Evolutionary conservation across 139 green algal genomes (phyloP).

Genomic region (Yamagishiella unicocca): DNA sequence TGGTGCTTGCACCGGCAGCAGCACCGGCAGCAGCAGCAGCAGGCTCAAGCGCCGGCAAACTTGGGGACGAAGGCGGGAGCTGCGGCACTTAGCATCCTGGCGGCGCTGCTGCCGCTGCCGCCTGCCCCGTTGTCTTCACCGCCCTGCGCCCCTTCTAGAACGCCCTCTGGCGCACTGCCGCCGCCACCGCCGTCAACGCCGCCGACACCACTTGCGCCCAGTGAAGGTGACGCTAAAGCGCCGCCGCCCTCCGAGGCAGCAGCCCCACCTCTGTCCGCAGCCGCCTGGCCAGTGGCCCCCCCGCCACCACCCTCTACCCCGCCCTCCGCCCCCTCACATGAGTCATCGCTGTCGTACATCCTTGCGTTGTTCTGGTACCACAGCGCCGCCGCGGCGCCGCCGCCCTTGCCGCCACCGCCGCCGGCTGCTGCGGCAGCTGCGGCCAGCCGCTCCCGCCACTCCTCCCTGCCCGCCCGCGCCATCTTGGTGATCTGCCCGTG

Average conservation of each 20-base stretch:
- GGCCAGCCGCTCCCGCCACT: constrained; percentile 2
- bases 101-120: not conserved
- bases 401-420: not conserved
- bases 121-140: not conserved
- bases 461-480: constrained; percentile 44
- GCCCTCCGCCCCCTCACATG: no score
- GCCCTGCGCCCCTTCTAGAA: not conserved
- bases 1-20: no score
- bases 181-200: not conserved
- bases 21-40: no score
- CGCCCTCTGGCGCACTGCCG: not conserved
- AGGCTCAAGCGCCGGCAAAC: no score
- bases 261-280: not conserved
- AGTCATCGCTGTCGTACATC: not conserved
- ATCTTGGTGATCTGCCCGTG: constrained; percentile 58
- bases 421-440: not conserved
- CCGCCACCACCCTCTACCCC: not conserved
- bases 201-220: not conserved
- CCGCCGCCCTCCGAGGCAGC: not conserved
- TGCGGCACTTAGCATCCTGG: not conserved
- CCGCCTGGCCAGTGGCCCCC: not conserved
- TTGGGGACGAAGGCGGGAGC: constrained; percentile 15
- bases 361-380: not conserved
- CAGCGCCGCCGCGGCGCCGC: not conserved
- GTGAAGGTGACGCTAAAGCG: not conserved